phyloP scores from a whole-genome alignment of 768 basidiomycete species.

The Chiua virens region DNA sequence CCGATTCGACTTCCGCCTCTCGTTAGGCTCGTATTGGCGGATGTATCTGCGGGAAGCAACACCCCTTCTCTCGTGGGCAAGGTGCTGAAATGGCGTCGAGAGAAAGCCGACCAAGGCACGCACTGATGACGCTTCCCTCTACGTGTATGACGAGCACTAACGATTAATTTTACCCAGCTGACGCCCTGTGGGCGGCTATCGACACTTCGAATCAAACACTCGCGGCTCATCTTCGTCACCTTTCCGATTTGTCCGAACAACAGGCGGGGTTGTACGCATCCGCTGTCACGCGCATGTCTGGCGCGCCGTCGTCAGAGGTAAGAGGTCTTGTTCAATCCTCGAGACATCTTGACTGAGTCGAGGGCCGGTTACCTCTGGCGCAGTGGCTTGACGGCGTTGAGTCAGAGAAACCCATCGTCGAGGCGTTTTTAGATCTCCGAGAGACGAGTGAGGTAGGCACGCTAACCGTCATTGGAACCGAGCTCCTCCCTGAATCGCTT shows the following conservation, averaged over 20 bases:
- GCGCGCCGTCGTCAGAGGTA: slow-evolving; percentile 49
- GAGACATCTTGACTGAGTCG: not conserved
- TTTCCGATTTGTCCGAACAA: slow-evolving; percentile 49
- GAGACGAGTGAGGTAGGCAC: slow-evolving; percentile 53
- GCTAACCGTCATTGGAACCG: not conserved
- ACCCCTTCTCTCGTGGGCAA: slow-evolving; percentile 92
- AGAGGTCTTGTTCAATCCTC: slow-evolving; percentile 31
- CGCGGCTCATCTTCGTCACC: slow-evolving; percentile 48
- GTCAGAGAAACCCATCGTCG: slow-evolving; percentile 38
- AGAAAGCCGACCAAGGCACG: slow-evolving; percentile 56
- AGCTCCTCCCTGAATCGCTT: not conserved
- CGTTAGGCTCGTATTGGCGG: slow-evolving; percentile 85
- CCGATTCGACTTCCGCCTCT: slow-evolving; percentile 83
- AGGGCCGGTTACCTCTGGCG: not conserved
- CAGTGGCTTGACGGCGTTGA: slow-evolving; percentile 45
- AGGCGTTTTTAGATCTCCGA: slow-evolving; percentile 59
- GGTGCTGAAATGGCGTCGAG: slow-evolving; percentile 86
- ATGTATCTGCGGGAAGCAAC: slow-evolving; percentile 94
- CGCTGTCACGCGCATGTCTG: slow-evolving; percentile 62
- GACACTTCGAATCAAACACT: slow-evolving; percentile 62
- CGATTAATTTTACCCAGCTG: slow-evolving; percentile 40
- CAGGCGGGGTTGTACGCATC: slow-evolving; percentile 53
- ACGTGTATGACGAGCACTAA: not conserved
- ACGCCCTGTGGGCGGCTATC: slow-evolving; percentile 63
- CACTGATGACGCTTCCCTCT: not conserved